Conservation (phyloP, 1,139 yeast species). For the Geotrichum cucujoidarum region DNA sequence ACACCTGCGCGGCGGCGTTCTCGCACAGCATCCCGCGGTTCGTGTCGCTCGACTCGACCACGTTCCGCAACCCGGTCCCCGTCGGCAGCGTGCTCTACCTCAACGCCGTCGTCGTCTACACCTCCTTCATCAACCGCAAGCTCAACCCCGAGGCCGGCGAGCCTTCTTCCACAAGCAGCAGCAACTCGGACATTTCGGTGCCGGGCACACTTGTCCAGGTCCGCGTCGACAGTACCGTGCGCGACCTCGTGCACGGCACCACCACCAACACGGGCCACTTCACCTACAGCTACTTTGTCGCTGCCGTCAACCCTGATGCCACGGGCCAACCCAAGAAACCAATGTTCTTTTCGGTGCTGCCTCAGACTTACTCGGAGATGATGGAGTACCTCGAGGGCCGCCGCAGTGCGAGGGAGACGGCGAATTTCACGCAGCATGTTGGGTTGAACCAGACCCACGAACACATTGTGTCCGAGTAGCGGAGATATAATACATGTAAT, state of each 20-base stretch:
- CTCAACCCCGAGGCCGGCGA: conserved; percentile 17
- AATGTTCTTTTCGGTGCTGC: conserved; percentile 65
- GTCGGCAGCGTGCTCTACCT: conserved; percentile 84
- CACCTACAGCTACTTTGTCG: conserved; percentile 82
- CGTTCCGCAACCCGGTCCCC: conserved; percentile 90
- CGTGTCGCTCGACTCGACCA: conserved; percentile 83
- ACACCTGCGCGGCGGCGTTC: conserved; percentile 86
- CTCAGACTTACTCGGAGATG: conserved; percentile 87
- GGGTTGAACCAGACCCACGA: conserved; percentile 8
- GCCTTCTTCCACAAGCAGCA: not conserved
- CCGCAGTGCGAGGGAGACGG: conserved; percentile 82
- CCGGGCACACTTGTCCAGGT: conserved; percentile 91
- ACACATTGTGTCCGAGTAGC: conserved; percentile 19
- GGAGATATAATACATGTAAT: too few species aligned
- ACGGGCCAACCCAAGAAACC: conserved; percentile 26
- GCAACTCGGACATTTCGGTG: conserved; percentile 36
- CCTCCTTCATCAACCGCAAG: conserved; percentile 39
- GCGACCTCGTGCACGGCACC: conserved; percentile 56
- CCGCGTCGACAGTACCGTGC: conserved; percentile 75
- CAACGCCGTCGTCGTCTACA: conserved; percentile 77
- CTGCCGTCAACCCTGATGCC: conserved; percentile 39
- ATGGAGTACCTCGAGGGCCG: conserved; percentile 86
- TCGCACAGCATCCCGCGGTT: conserved; percentile 80
- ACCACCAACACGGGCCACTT: conserved; percentile 77
- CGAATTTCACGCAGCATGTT: conserved; percentile 41